Evolutionary conservation across 2,329 filamentous ascomycete species (phyloP), one percentile per base, ranked within the genome.

Genomic region (Fusarium newnesense): DNA sequence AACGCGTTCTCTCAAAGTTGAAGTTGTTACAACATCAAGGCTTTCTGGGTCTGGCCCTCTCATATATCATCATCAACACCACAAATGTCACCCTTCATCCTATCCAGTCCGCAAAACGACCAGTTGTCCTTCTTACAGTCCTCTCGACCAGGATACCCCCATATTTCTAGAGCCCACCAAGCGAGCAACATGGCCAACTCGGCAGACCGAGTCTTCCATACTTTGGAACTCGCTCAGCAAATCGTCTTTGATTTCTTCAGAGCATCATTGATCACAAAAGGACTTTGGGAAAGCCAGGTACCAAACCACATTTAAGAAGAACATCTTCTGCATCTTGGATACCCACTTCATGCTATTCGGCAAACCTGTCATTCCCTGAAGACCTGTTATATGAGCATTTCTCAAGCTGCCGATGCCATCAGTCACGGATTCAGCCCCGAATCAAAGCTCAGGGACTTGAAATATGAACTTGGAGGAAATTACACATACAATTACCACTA

Each of bases 131-230:
- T 8, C 4, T 9, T 11, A 16, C 16, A 36, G 12, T 19, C 13
- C 15, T 16, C 18, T n/a, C 11, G 7, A 28, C 30, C 18, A 13
- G 18, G 19, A n/a, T 13, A 28, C 8, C 13, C 37, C 12, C 12
- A 19, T 52, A 36, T 34, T 34, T 19, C 46, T 49, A 15, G 21
- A 24, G 46, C 46, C 21, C 32, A 24, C 8, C n/a, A 50, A 24
- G 13, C 32, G n/a, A 52, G 13, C 19, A 49, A 3, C 16, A 69
- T 69, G 64, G n/a, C 49, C 19, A 43, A 59, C n/a, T 26, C 49
- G 16, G 69, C 59, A 21, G 53, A 72, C 40, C 57, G 30, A 21
- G 69, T 72, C 18, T 72, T 72, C 26, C 64, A 69, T 40, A 72
- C 54, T 9, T 26, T 69, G 19, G 69, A 69, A 24, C 49, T 72